A percentile compares a stretch with the other conserved stretches of the same genome.
Conservation (phyloP, 345 rosid species). For the Aquilaria yunnanensis region DNA sequence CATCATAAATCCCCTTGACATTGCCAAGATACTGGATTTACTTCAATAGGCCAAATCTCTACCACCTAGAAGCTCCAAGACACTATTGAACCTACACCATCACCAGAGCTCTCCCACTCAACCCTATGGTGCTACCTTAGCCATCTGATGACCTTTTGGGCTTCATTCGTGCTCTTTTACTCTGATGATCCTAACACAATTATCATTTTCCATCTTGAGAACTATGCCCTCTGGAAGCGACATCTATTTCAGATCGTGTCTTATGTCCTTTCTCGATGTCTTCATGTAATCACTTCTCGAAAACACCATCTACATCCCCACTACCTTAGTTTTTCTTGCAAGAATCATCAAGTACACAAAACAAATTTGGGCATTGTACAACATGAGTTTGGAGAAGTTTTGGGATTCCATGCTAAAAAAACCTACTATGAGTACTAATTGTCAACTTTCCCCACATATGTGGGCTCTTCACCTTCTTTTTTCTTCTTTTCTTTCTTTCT, state of each 20-base stretch:
- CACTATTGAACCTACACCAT: no score
- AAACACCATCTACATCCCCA: conserved; percentile 24
- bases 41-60: conserved; percentile 37
- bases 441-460: not conserved
- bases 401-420: conserved; percentile 49
- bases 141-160: conserved; percentile 58
- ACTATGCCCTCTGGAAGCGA: conserved; percentile 56
- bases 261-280: conserved; percentile 40
- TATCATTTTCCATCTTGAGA: conserved; percentile 56
- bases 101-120: not conserved
- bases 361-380: conserved; percentile 46
- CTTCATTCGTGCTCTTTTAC: conserved; percentile 57
- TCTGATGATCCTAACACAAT: conserved; percentile 67
- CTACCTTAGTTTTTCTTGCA: conserved; percentile 33
- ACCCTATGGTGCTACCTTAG: not conserved
- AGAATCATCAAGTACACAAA: conserved; percentile 58
- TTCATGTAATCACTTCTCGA: conserved; percentile 27
- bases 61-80: conserved; percentile 18
- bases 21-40: no score
- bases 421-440: conserved; percentile 58
- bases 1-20: no score
- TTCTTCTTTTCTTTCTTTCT: no score
- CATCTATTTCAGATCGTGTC: conserved; percentile 41
- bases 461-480: no score
- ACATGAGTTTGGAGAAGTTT: conserved; percentile 50